A percentile compares a stretch with the other conserved stretches of the same genome.
phyloP scores from a whole-genome alignment of 208 protist genomes.

The Leishmania tarentolae region DNA sequence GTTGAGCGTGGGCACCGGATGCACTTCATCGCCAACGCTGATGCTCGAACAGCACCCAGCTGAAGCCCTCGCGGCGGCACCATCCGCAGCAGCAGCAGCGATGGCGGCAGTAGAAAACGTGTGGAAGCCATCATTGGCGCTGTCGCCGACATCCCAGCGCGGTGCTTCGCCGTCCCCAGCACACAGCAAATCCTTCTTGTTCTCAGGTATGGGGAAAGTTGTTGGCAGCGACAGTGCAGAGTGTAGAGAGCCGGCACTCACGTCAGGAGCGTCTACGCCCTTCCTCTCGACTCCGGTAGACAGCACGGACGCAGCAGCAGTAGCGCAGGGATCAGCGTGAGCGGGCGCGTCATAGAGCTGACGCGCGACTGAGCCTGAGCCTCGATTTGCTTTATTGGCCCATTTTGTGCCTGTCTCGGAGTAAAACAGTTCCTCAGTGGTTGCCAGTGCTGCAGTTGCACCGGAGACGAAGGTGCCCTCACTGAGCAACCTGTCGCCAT shows the following conservation, averaged over 20 bases:
- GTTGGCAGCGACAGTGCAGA: not conserved
- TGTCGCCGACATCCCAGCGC: not conserved
- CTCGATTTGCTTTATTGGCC: not conserved
- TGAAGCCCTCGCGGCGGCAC: not conserved
- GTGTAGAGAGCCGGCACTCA: not conserved
- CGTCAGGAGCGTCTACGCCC: not conserved
- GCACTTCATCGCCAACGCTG: not conserved
- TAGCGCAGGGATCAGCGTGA: not conserved
- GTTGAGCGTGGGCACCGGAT: not conserved
- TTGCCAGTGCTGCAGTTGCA: not conserved
- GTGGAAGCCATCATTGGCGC: not conserved
- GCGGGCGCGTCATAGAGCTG: not conserved
- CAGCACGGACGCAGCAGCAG: not conserved
- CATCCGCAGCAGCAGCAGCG: not conserved
- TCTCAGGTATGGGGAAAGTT: not conserved
- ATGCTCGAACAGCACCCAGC: not conserved
- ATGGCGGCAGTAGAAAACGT: not conserved
- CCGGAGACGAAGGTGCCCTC: not conserved
- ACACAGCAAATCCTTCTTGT: not conserved
- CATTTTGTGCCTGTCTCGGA: too few species aligned
- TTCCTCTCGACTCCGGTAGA: not conserved
- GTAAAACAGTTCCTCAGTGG: not conserved
- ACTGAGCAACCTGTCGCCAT: not conserved
- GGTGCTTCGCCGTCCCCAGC: not conserved
- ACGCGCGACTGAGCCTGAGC: not conserved